Conservation (phyloP, 805 yeast genomes). For the Candida odintsovae region DNA sequence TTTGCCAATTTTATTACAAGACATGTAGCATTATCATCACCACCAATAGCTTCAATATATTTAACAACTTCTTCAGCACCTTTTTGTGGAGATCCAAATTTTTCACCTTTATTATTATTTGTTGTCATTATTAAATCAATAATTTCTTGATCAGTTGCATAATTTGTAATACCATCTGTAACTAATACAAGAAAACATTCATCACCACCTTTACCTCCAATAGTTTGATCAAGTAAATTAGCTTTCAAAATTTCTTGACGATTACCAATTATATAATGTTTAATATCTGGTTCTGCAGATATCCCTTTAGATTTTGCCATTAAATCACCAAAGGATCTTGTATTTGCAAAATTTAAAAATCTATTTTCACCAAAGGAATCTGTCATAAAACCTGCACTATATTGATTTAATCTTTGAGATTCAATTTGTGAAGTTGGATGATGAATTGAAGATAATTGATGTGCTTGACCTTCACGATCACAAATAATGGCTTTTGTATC, state of each 20-base stretch:
- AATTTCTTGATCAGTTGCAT: slow-evolving; percentile 82
- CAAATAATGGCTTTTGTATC: slow-evolving; percentile 87
- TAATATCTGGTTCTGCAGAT: slow-evolving; percentile 87
- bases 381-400: slow-evolving; percentile 56
- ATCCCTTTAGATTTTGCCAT: slow-evolving; percentile 79
- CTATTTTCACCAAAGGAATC: slow-evolving; percentile 94
- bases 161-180: slow-evolving; percentile 83
- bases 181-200: slow-evolving; percentile 81
- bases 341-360: slow-evolving; percentile 76
- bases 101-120: slow-evolving; percentile 40
- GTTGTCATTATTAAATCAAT: slow-evolving; percentile 80
- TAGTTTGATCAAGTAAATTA: slow-evolving; percentile 17
- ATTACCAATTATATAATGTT: slow-evolving; percentile 65
- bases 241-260: slow-evolving; percentile 30
- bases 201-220: slow-evolving; percentile 56
- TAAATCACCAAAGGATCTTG: slow-evolving; percentile 90
- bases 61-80: slow-evolving; percentile 83
- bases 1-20: slow-evolving; percentile 72
- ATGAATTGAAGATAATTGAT: slow-evolving; percentile 71
- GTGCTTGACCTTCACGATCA: slow-evolving; percentile 75
- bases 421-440: slow-evolving; percentile 85
- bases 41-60: slow-evolving; percentile 81
- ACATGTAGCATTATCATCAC: slow-evolving; percentile 96
- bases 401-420: slow-evolving; percentile 61
- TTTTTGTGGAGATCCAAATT: slow-evolving; percentile 72